A percentile compares a stretch with the other conserved stretches of the same genome.
phyloP scores from a whole-genome alignment of 805 yeast species.

The Metschnikowia chrysomelidarum region DNA sequence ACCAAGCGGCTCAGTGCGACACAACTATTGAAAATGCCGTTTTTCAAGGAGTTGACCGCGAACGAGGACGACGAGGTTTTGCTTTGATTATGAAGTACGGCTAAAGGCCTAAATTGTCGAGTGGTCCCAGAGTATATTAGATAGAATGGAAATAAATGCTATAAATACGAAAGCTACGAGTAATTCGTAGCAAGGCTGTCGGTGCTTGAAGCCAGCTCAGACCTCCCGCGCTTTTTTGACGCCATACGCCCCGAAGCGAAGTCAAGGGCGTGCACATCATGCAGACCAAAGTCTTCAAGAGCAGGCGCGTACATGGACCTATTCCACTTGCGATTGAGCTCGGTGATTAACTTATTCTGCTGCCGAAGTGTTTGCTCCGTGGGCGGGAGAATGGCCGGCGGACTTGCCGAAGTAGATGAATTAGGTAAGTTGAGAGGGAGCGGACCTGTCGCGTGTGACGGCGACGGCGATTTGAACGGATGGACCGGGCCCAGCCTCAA shows the following conservation, averaged over 20 bases:
- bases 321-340: constrained; percentile 43
- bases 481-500: too few species aligned
- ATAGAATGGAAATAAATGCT: neutral
- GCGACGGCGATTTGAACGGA: constrained; percentile 3
- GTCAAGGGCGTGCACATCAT: constrained; percentile 5
- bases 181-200: constrained; percentile 15
- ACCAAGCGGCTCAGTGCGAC: constrained; percentile 54
- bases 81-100: constrained; percentile 7
- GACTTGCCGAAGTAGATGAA: constrained; percentile 4
- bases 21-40: constrained; percentile 55
- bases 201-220: constrained; percentile 21
- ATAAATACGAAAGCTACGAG: neutral
- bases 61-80: constrained; percentile 34
- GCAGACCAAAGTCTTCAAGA: constrained; percentile 6
- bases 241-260: constrained; percentile 4
- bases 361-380: constrained; percentile 21
- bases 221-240: constrained; percentile 17
- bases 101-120: neutral
- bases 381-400: constrained; percentile 7
- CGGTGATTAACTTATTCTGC: constrained; percentile 33
- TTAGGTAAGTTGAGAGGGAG: constrained; percentile 14
- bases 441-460: constrained; percentile 4
- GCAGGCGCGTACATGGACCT: constrained; percentile 21
- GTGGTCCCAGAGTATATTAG: neutral
- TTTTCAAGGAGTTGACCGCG: constrained; percentile 48